These are phyloP conservation scores for Salix exigua DNA, from an alignment of 345 rosid genomes.

Conservation along the genomic window DNA sequence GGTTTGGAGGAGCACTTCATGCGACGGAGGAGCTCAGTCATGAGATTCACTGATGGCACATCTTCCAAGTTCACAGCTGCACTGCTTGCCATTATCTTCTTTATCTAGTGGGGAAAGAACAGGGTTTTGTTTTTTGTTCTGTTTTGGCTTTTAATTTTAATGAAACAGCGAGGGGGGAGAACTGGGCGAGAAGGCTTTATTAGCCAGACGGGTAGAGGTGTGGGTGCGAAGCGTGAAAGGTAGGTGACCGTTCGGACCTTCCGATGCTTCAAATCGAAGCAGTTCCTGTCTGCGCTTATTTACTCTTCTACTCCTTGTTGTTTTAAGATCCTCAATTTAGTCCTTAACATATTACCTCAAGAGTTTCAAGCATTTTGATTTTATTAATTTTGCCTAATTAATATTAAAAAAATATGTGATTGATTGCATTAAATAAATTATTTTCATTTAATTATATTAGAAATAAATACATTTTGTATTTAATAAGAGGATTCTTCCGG, in stretches of 20 bases:
- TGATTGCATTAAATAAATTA: no score
- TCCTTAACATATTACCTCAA: no score
- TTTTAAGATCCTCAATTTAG: no score
- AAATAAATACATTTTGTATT: no score
- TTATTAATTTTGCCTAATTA: no score
- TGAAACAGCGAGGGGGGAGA: background rate
- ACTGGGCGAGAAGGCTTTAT: background rate
- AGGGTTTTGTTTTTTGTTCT: background rate
- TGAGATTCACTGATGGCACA: constrained; percentile 70
- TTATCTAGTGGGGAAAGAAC: background rate
- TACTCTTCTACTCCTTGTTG: constrained; percentile 12
- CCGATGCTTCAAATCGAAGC: constrained; percentile 27
- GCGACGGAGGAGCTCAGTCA: constrained; percentile 93
- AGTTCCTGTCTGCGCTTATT: background rate
- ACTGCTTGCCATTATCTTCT: constrained; percentile 41
- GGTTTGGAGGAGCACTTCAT: constrained; percentile 84
- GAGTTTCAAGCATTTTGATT: no score
- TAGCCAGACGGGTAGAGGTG: background rate
- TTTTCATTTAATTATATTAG: no score
- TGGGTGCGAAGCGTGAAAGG: background rate
- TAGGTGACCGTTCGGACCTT: constrained; percentile 17
- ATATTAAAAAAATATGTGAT: no score
- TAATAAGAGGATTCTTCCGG: no score
- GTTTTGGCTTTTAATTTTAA: background rate
- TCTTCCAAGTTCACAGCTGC: constrained; percentile 64